Conservation (phyloP, 306 rosid genomes). For the Abrus precatorius region DNA sequence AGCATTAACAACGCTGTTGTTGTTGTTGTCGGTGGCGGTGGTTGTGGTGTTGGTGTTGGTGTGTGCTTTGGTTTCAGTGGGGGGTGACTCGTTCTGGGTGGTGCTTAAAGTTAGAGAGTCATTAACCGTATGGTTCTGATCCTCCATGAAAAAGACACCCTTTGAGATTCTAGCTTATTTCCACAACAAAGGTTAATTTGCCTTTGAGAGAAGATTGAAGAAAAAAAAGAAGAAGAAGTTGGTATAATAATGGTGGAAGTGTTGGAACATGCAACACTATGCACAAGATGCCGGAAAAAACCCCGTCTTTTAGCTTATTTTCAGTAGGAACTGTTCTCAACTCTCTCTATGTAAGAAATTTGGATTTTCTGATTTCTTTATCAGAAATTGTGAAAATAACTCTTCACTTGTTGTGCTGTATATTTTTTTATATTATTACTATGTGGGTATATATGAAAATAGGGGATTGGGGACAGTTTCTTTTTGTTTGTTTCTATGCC, state of each 20-base stretch:
- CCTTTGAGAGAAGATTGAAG: background rate
- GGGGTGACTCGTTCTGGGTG: background rate
- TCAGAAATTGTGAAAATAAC: slow-evolving; percentile 37
- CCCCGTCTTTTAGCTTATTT: slow-evolving; percentile 16
- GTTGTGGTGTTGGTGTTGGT: background rate
- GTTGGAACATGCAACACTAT: slow-evolving; percentile 22
- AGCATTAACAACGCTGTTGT: background rate
- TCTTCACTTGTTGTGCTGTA: background rate
- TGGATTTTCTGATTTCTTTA: slow-evolving; percentile 39
- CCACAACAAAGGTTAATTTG: background rate
- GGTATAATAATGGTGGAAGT: background rate
- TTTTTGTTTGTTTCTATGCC: background rate
- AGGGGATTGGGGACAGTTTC: background rate
- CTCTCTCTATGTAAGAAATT: slow-evolving; percentile 5
- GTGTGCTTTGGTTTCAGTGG: background rate
- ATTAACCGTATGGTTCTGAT: background rate
- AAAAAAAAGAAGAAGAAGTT: background rate
- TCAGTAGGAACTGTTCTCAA: slow-evolving; percentile 18
- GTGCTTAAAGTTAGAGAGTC: slow-evolving; percentile 34
- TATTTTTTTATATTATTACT: background rate
- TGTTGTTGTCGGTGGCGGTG: background rate
- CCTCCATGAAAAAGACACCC: slow-evolving; percentile 48
- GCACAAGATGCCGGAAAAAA: slow-evolving; percentile 37
- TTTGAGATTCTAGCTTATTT: background rate
- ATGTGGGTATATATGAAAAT: background rate